Percentiles rank a stretch among this genome's conserved stretches.
phyloP scores from a whole-genome alignment of 1,284 basidiomycete genomes.

The Melampsora larici-populina region DNA sequence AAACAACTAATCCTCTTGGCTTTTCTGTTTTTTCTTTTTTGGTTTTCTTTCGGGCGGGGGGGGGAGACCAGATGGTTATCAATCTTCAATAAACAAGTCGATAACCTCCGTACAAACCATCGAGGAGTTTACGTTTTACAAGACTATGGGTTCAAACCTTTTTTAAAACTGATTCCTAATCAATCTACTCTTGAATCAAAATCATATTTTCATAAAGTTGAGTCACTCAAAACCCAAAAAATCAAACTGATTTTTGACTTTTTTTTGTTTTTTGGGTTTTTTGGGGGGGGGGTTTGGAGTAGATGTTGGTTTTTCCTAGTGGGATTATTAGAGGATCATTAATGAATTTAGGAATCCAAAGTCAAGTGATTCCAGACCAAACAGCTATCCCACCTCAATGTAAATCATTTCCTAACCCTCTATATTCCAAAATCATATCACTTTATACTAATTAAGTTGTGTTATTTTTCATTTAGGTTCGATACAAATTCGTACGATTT shows the following conservation, averaged over 20 bases:
- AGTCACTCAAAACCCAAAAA: too few species aligned
- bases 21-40: neutral
- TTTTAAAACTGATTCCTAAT: slow-evolving; percentile 34
- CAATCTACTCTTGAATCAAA: slow-evolving; percentile 33
- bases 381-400: slow-evolving; percentile 30
- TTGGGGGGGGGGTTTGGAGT: too few species aligned
- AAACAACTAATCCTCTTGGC: too few species aligned
- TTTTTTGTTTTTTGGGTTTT: slow-evolving; percentile 2
- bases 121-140: slow-evolving; percentile 39
- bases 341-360: slow-evolving; percentile 41
- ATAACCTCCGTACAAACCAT: slow-evolving; percentile 42
- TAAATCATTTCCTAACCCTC: neutral
- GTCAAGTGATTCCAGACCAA: slow-evolving; percentile 25
- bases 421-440: too few species aligned
- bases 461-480: too few species aligned
- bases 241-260: too few species aligned
- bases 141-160: slow-evolving; percentile 37
- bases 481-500: too few species aligned
- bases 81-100: slow-evolving; percentile 42
- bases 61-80: slow-evolving; percentile 31
- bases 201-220: slow-evolving; percentile 28
- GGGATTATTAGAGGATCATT: slow-evolving; percentile 41
- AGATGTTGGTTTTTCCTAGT: slow-evolving; percentile 34
- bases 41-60: neutral
- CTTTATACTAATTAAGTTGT: too few species aligned